Evolutionary conservation across 495 filamentous ascomycete genomes (phyloP), one percentile per base, ranked within the genome.

Genomic region (Lasiosphaeria hispida): DNA sequence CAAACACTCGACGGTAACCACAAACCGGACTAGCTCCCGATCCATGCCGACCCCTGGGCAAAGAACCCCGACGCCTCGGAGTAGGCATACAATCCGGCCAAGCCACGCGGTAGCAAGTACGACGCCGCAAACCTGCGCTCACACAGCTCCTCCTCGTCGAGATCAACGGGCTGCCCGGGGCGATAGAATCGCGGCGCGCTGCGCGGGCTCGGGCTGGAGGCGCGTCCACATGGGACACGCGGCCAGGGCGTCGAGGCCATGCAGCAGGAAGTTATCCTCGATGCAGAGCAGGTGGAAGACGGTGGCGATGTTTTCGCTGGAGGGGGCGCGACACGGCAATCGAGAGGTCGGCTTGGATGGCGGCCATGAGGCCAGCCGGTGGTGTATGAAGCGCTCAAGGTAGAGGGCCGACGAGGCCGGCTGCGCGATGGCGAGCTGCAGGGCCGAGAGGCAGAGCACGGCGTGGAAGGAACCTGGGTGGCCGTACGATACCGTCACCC

Each of bases 221-320:
- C 30, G 33, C 1, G 7, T 10, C 49, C 49, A 49, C 45, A 36
- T 23, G 14, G 47, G 23, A 6, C 42, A 4, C 15, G 6, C 15
- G 10, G 48, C 18, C 2, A 43, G 42, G 19, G 47, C 43, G 9
- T 43, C 54, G 0, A 19, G 52, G 23, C 41, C 49, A 17, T 59
- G 38, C 2, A 59, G 48, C 13, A 44, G 13, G 0, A 63, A 49
- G 40, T 52, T 58, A 17, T 63, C 60, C 19, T 63, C 60, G 40
- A 48, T 55, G 19, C 55, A 55, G 17, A 63, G 53, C 17, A 63
- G 17, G 34, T 57, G 37, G 38, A 63, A 58, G 14, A 63, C 60
- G 7, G 55, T 50, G 2, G 50, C 55, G 18, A 63, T 44, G 50
- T 51, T 63, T 13, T 59, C 60, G 55, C 58, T 55, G 15, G 35